Evolutionary conservation across 1,284 basidiomycete species (phyloP).

Genomic region (Naganishia sp.): DNA sequence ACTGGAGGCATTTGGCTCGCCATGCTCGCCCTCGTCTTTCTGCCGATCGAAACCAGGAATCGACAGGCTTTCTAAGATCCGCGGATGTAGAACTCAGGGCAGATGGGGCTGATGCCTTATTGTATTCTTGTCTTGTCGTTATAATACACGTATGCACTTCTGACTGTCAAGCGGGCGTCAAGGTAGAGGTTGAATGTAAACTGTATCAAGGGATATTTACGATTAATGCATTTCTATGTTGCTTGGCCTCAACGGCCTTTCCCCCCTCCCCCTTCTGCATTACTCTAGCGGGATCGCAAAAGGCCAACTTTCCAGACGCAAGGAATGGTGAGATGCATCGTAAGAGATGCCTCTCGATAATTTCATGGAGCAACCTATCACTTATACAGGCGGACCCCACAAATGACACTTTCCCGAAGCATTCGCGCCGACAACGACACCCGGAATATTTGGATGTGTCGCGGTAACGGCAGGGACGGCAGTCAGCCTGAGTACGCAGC

Average conservation of each 20-base stretch:
- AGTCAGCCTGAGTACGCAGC: constrained; percentile 44
- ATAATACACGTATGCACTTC: too few relatives aligned
- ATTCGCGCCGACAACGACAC: constrained; percentile 53
- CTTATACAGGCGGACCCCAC: constrained; percentile 9
- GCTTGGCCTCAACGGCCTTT: too few relatives aligned
- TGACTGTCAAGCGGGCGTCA: too few relatives aligned
- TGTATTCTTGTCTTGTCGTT: too few relatives aligned
- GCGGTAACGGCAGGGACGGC: constrained; percentile 56
- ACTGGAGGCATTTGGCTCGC: constrained; percentile 49
- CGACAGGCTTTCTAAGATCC: constrained; percentile 45
- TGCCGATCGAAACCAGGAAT: constrained; percentile 47
- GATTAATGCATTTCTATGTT: too few relatives aligned
- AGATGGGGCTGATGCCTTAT: neutral
- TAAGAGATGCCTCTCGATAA: too few relatives aligned
- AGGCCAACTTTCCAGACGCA: too few relatives aligned
- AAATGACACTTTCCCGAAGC: constrained; percentile 45
- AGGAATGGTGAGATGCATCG: too few relatives aligned
- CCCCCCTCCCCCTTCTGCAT: too few relatives aligned
- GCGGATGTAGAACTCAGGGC: neutral
- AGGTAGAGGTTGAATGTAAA: too few relatives aligned
- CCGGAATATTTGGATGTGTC: constrained; percentile 50
- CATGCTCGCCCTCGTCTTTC: constrained; percentile 42
- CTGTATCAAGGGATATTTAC: too few relatives aligned
- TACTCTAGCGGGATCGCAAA: too few relatives aligned
- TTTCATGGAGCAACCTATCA: neutral